Evolutionary conservation across 805 yeast species (phyloP), one percentile per base, ranked within the genome.

Genomic region (Saturnispora hagleri): DNA sequence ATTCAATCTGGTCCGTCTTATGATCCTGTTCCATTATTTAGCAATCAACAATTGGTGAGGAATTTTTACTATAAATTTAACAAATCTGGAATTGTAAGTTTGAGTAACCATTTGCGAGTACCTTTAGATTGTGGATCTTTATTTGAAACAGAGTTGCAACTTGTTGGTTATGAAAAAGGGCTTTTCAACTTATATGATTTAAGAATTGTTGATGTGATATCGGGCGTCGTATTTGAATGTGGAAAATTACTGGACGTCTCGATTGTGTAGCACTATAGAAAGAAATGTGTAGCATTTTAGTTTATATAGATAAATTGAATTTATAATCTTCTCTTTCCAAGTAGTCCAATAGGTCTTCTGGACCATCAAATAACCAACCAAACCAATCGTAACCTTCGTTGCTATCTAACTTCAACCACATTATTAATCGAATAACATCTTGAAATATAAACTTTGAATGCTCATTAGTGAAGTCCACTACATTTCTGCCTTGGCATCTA

Each of bases 181-280:
- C 73, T 82, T 7, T 81, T 76, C 61, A 76, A 78, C 43, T 66
- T 87, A 20, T 80, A 76, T 51, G 89, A 86, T 2, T 73, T 84
- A n/a, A 76, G 76, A 52, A 70, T 87, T 13, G 73, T 81, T 46
- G 95, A 86, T 60, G 69, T 80, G 10, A 60, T 63, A 36, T 74
- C 81, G 18, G 88, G 90, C 3, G 90, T 85, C 52, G 76, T 80
- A 1, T 73, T 81, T 55, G 89, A 81, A 55, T 82, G 86, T 61
- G 89, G 89, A 1, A 75, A 79, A 53, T 67, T 86, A 50, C 70
- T 86, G 36, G 89, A 85, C 58, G 85, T 86, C 2, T 74, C 81
- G 51, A 88, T 86, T 8, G 69, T 69, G 9, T 66, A 55, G 26
- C 18, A 18, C 15, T 34, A 26, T 35, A 46, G 15, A 17, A 22